A percentile compares a stretch with the other conserved stretches of the same genome.
phyloP scores from a whole-genome alignment of 73 alveolate species.

The Tetrahymena malaccensis region DNA sequence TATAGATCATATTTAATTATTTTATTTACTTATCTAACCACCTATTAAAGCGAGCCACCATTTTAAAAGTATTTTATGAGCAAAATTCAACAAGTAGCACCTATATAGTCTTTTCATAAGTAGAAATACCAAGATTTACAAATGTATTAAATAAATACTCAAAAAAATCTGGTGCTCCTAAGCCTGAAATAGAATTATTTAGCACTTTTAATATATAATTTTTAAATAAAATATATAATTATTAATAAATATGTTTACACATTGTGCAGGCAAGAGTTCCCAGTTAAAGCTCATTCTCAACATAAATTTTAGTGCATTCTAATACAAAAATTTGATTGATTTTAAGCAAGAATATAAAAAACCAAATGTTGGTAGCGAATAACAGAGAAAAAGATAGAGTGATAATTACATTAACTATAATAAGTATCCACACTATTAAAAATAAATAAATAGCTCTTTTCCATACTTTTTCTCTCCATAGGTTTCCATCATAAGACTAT shows the following conservation, averaged over 20 bases:
- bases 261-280: background rate
- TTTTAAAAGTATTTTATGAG: background rate
- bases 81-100: background rate
- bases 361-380: slow-evolving; percentile 60
- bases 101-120: background rate
- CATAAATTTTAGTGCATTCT: slow-evolving; percentile 32
- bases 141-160: background rate
- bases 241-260: background rate
- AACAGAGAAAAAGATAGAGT: slow-evolving; percentile 60
- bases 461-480: slow-evolving; percentile 78
- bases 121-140: background rate
- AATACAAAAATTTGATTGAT: slow-evolving; percentile 60
- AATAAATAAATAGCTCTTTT: slow-evolving; percentile 56
- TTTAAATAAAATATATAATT: too few relatives aligned
- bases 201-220: background rate
- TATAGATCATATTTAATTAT: background rate
- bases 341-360: slow-evolving; percentile 62
- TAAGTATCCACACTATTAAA: slow-evolving; percentile 47
- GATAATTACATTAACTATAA: slow-evolving; percentile 37
- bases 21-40: background rate
- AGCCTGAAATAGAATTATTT: background rate
- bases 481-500: slow-evolving; percentile 72
- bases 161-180: background rate
- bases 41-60: background rate
- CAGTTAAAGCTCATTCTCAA: slow-evolving; percentile 57